Base-by-base conservation (phyloP, 345 rosid genomes). In the Zanthoxylum bungeanum region DNA sequence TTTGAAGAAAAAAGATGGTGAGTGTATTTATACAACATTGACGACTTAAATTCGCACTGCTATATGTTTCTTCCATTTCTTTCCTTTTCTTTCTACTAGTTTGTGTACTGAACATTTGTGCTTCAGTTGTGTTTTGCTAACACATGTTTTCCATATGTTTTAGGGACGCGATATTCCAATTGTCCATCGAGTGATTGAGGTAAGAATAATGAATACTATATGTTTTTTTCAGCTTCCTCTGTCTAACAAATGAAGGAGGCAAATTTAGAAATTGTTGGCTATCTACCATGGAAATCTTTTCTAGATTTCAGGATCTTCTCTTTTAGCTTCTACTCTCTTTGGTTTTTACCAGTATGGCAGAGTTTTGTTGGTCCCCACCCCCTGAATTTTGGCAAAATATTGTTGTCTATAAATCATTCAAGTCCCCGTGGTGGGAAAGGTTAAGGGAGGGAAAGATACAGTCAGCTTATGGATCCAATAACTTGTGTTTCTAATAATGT, bases 141-240 rank as follows among this genome's bases (percentile, higher is more conserved):
- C 47, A 50, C 10, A 46, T 70, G 31, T 70, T 73, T 56, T 51
- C 8, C 31, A 37, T 28, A 2, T 21, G 60, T 40, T 70, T 33
- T 21, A 83, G 89, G 89, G 82, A 19, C 76, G 67, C n/a, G 70
- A 64, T 9, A 53, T 83, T 77, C 89, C 89, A 7, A 83, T 85
- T 65, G 89, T 83, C 53, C 87, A 85, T 77, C 80, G 85, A 19
- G 87, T 81, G 25, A 71, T 81, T 66, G 73, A 83, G 87, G 89
- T 85, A 64, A 74, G 70, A 69, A 58, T 72, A 24, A 24, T 4
- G 21, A 16, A 60, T 19, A 21, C 42, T 69, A 44, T 1, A 24
- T 22, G 9, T 69, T 19, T 10, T n/a, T 19, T 27, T 17, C 11
- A 55, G 14, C 31, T 22, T 46, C 46, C 50, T 44, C 31, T 56